Evolutionary conservation across 176 grass and related monocot genomes (phyloP).

Genomic region (Musa itinerans): DNA sequence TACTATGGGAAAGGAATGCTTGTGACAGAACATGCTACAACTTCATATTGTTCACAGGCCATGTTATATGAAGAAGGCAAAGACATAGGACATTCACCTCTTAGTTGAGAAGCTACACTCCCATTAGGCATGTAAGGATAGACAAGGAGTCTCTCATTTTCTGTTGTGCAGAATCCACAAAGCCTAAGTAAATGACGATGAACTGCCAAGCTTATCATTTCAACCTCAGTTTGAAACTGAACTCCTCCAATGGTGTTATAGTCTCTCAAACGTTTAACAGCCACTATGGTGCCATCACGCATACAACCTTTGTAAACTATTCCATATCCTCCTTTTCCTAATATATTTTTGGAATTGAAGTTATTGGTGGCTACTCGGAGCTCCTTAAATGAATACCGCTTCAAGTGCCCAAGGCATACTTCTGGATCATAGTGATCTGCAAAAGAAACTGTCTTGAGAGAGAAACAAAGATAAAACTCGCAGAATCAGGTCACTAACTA

Average conservation of each 20-base stretch:
- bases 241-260: slow-evolving; percentile 37
- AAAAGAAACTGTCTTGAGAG: slow-evolving; percentile 9
- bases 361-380: slow-evolving; percentile 58
- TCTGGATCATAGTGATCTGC: slow-evolving; percentile 36
- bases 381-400: slow-evolving; percentile 53
- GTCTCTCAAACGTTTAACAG: slow-evolving; percentile 62
- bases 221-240: slow-evolving; percentile 79
- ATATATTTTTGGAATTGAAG: slow-evolving; percentile 59
- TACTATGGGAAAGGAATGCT: too few relatives aligned
- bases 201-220: slow-evolving; percentile 74
- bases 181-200: slow-evolving; percentile 76
- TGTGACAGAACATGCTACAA: too few relatives aligned
- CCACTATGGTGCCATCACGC: slow-evolving; percentile 35
- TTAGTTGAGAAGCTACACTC: slow-evolving; percentile 71
- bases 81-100: slow-evolving; percentile 33
- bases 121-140: slow-evolving; percentile 89
- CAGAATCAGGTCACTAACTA: too few relatives aligned
- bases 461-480: too few relatives aligned
- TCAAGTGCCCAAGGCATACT: slow-evolving; percentile 56
- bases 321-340: slow-evolving; percentile 78
- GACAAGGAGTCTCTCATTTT: slow-evolving; percentile 66
- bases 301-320: slow-evolving; percentile 63
- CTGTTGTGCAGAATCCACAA: slow-evolving; percentile 42
- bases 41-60: background rate
- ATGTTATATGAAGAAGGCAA: background rate